phyloP scores from a whole-genome alignment of 1,284 basidiomycete genomes.

The Peniophora sp. region DNA sequence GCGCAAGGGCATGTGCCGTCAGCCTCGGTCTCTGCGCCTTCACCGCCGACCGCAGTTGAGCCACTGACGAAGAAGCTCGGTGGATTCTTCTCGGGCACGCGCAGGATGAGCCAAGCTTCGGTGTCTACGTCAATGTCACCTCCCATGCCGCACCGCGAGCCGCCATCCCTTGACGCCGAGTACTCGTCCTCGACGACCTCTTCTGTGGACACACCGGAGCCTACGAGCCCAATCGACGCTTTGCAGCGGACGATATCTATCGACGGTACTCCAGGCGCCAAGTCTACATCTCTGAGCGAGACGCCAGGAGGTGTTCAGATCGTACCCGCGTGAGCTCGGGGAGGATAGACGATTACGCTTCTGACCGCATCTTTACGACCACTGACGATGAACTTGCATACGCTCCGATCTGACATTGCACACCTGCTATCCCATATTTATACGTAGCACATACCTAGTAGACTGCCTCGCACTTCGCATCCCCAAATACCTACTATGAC shows the following conservation, averaged over 20 bases:
- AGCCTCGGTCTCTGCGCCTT: slow-evolving; percentile 16
- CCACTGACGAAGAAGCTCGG: slow-evolving; percentile 54
- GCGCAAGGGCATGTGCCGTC: slow-evolving; percentile 13
- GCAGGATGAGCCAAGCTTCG: slow-evolving; percentile 1
- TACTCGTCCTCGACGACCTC: slow-evolving; percentile 19
- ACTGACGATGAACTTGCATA: too few species aligned
- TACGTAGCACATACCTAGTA: too few species aligned
- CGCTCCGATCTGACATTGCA: too few species aligned
- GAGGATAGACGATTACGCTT: too few species aligned
- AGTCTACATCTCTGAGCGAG: not conserved
- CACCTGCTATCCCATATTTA: too few species aligned
- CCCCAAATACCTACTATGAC: too few species aligned
- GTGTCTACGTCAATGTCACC: slow-evolving; percentile 16
- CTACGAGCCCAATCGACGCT: not conserved
- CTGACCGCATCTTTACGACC: too few species aligned
- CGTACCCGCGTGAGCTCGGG: too few species aligned
- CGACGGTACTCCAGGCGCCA: not conserved
- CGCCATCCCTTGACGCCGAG: slow-evolving; percentile 26
- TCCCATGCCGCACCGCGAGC: slow-evolving; percentile 17
- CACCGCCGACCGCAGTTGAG: slow-evolving; percentile 22
- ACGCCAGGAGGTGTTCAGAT: too few species aligned
- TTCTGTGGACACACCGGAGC: not conserved
- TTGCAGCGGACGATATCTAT: not conserved
- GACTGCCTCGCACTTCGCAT: too few species aligned
- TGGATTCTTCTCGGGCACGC: slow-evolving; percentile 54